Percentiles rank a stretch among this genome's conserved stretches.
Evolutionary conservation across 306 rosid species (phyloP).

Genomic region (Lablab purpureus): DNA sequence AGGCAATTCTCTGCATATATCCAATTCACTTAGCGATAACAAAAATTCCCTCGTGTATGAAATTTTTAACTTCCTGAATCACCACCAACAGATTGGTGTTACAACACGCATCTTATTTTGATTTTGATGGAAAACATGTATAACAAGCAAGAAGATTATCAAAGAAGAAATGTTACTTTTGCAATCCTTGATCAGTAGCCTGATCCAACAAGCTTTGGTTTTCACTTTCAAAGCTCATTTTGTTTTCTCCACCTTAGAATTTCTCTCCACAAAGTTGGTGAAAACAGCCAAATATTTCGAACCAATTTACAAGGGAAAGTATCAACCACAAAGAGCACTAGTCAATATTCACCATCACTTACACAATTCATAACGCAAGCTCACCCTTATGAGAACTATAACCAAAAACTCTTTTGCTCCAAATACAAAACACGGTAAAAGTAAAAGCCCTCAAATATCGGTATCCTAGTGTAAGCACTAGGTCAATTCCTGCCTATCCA

Average conservation of each 20-base stretch:
- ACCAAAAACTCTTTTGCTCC: constrained; percentile 40
- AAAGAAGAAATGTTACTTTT: constrained; percentile 57
- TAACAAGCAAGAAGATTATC: constrained; percentile 12
- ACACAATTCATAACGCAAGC: constrained; percentile 41
- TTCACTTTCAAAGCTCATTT: constrained; percentile 79
- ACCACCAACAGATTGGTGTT: constrained; percentile 41
- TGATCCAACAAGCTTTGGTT: constrained; percentile 55
- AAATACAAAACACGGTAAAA: constrained; percentile 43
- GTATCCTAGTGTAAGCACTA: constrained; percentile 35
- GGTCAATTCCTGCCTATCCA: constrained; percentile 42
- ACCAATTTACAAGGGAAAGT: constrained; percentile 39
- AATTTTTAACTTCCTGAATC: constrained; percentile 67
- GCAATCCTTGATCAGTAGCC: constrained; percentile 56
- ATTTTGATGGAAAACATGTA: constrained; percentile 12
- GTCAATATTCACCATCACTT: constrained; percentile 33
- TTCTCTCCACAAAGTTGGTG: constrained; percentile 44
- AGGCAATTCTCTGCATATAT: constrained; percentile 80
- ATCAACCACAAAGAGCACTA: constrained; percentile 45
- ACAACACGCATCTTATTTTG: constrained; percentile 33
- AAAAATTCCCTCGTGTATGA: constrained; percentile 81
- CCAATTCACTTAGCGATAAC: constrained; percentile 79
- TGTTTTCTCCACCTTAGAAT: constrained; percentile 47
- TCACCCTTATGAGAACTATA: constrained; percentile 23
- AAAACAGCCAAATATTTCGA: constrained; percentile 33
- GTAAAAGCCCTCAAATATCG: constrained; percentile 17